A percentile compares a stretch with the other conserved stretches of the same genome.
These are phyloP conservation scores for Penicillium sp. DNA, from an alignment of 2,329 filamentous ascomycete species.

Conservation along the genomic window DNA sequence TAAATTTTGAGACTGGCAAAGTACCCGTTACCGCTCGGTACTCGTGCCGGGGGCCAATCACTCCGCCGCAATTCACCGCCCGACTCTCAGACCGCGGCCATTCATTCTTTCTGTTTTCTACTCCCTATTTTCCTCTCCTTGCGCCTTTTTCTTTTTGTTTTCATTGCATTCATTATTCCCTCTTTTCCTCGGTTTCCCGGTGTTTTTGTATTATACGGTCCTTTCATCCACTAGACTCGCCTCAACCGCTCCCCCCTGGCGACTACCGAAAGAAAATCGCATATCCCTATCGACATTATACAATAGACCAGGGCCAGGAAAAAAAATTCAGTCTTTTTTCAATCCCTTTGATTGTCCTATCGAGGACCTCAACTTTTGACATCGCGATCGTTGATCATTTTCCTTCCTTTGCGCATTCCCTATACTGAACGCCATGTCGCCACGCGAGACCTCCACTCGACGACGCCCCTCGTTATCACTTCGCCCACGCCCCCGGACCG, in stretches of 20 bases:
- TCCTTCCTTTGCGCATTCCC: background rate
- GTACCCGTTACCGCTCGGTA: constrained; percentile 7
- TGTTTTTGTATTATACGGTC: constrained; percentile 14
- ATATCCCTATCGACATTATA: constrained; percentile 11
- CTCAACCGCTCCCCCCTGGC: constrained; percentile 10
- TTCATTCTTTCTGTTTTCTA: constrained; percentile 20
- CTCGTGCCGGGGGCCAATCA: constrained; percentile 1
- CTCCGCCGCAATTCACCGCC: constrained; percentile 26
- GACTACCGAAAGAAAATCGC: constrained; percentile 7
- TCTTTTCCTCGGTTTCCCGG: constrained; percentile 14
- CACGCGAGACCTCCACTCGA: constrained; percentile 37
- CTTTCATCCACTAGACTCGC: constrained; percentile 12
- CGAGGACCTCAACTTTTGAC: background rate
- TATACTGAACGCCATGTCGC: constrained; percentile 30
- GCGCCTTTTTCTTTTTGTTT: constrained; percentile 18
- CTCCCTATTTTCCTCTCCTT: constrained; percentile 26
- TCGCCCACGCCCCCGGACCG: constrained; percentile 42
- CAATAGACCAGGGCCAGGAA: constrained; percentile 13
- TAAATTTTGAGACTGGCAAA: background rate
- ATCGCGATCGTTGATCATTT: constrained; percentile 15
- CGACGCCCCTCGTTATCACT: constrained; percentile 46
- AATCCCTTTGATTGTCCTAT: background rate
- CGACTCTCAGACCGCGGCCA: constrained; percentile 20
- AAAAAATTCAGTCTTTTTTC: constrained; percentile 18
- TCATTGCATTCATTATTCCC: constrained; percentile 22